phyloP scores from a whole-genome alignment of 176 grass and related monocot species.

The Musa acuminata region DNA sequence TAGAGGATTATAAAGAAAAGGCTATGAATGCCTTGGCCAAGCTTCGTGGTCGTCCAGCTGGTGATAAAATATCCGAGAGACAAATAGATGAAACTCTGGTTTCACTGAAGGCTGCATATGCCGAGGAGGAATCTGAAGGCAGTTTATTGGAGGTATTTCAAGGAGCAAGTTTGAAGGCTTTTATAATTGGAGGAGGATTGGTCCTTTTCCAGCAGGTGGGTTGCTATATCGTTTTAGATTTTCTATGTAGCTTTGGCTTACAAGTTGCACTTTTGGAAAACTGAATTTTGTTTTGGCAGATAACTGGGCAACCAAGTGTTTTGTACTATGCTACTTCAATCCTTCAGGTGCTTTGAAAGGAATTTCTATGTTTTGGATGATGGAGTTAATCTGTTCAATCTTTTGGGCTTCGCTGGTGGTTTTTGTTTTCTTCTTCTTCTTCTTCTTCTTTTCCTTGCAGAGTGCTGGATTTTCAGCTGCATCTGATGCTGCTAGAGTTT shows the following conservation, averaged over 20 bases:
- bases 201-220: constrained; percentile 95
- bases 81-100: constrained; percentile 64
- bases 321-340: constrained; percentile 94
- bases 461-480: constrained; percentile 87
- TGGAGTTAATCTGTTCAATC: constrained; percentile 1
- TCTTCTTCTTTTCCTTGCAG: constrained; percentile 33
- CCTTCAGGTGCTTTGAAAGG: constrained; percentile 50
- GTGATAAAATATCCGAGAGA: constrained; percentile 45
- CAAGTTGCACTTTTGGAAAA: constrained; percentile 6
- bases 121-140: constrained; percentile 59
- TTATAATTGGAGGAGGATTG: constrained; percentile 84
- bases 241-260: not conserved
- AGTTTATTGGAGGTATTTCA: constrained; percentile 75
- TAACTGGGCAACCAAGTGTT: constrained; percentile 94
- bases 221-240: not conserved
- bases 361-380: not conserved
- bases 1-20: constrained; percentile 73
- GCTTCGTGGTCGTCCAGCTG: constrained; percentile 46
- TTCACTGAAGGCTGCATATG: constrained; percentile 66
- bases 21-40: constrained; percentile 53
- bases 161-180: constrained; percentile 91
- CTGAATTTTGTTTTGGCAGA: constrained; percentile 49
- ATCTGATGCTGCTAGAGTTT: constrained; percentile 78
- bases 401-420: not conserved
- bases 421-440: too few relatives aligned